Base-by-base conservation (phyloP, 352 stramenopile species). In the Globisporangium viniferum region DNA sequence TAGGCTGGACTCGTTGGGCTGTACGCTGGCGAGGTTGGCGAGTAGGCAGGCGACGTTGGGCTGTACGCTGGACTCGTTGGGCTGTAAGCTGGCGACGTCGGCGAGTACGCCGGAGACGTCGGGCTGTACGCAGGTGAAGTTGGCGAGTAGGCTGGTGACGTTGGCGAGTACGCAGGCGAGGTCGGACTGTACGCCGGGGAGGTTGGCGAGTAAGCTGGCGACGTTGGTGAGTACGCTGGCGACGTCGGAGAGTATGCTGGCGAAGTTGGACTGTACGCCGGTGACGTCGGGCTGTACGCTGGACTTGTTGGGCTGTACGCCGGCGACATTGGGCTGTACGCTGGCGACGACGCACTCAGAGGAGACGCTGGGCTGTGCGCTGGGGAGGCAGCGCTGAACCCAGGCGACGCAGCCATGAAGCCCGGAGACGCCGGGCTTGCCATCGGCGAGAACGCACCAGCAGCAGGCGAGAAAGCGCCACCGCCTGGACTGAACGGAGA, bases 11-110 rank as follows among this genome's bases (percentile, higher is more conserved):
- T 89, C 87, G 91, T 97, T 35, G 93, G 90, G 3, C 59, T 84
- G 71, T 94, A 97, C 0, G 86, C 83, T 2, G 79, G 80, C 1
- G 63, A 80, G 24, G 77, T 90, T 9, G 76, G 81, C 33, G 70
- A 82, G 78, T 98, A 98, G 12, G 90, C 93, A 29, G 95, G 93
- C 85, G 73, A 87, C 87, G 90, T 97, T 36, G 93, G 90, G 5
- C 59, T 84, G 71, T 98, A 98, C 0, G 90, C 92, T 22, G 96
- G 95, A 31, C 76, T 94, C 60, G 83, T 91, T 35, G 81, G 84
- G 6, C 59, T 81, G 73, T 92, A 94, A 12, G 86, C 80, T n/a
- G 82, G 82, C 0, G 76, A 91, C n/a, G 85, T 92, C 14, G 83
- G 82, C 36, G 48, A 79, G 62, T 91, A 91, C 46, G 76, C 81